These are phyloP conservation scores for Scedosporium minutisporum DNA, from an alignment of 2,329 filamentous ascomycete genomes.

Conservation along the genomic window DNA sequence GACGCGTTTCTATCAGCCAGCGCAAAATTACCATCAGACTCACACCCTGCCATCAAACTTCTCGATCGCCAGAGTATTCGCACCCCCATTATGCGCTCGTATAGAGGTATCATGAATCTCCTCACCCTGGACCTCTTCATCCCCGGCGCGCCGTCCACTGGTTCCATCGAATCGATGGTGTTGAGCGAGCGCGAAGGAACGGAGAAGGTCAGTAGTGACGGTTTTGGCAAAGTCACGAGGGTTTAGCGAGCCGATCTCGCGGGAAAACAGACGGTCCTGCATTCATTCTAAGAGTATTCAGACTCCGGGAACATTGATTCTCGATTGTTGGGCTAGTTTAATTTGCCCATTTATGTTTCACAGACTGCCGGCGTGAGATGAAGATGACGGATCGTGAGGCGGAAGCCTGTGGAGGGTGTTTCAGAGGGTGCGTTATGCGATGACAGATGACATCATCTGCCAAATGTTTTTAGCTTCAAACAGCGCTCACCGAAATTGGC, in stretches of 20 bases:
- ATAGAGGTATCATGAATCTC: not conserved
- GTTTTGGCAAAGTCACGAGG: conserved; percentile 55
- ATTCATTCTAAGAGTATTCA: conserved; percentile 24
- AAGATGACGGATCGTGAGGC: conserved; percentile 7
- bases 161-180: conserved; percentile 60
- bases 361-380: not conserved
- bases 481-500: not conserved
- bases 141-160: conserved; percentile 12
- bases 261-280: conserved; percentile 69
- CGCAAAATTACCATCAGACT: conserved; percentile 13
- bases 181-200: conserved; percentile 57
- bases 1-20: not conserved
- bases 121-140: not conserved
- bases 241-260: conserved; percentile 59
- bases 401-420: not conserved
- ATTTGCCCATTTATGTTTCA: not conserved
- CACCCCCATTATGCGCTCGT: conserved; percentile 63
- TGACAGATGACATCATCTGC: conserved; percentile 3
- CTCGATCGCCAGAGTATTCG: conserved; percentile 72
- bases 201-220: conserved; percentile 56
- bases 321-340: not conserved
- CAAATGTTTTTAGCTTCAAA: not conserved
- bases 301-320: too few relatives aligned
- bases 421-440: too few relatives aligned
- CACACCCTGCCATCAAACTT: conserved; percentile 70